Base-by-base conservation (phyloP, 495 filamentous ascomycete genomes). In the Neurospora africana region DNA sequence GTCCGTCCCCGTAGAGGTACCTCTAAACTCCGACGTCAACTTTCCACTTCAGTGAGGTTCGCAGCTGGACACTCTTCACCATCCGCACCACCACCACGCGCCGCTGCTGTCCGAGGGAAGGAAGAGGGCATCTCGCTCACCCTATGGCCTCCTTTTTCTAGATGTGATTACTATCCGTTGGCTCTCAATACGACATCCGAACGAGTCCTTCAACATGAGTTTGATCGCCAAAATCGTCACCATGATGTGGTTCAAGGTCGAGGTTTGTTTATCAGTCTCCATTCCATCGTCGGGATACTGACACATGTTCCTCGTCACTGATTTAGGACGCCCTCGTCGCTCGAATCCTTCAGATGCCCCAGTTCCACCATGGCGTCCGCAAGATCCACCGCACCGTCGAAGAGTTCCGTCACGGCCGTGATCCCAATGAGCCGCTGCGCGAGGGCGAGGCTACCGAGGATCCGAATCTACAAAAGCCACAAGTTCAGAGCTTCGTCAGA, bases 341-440 rank as follows among this genome's bases (percentile, higher is more conserved):
- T 19, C 11, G 15, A 4, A 15, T 84, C 69, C 78, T 84, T 38
- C 79, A 76, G 38, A 79, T 76, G 37, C 79, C 78, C 2, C 19
- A 69, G 7, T 85, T 84, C 72, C 83, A 83, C 47, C 79, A 77
- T 65, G 80, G 79, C 37, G 83, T 85, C 33, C 79, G 76, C 40
- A 74, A 78, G 5, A 80, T 85, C 38, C 82, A 85, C 38, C 76
- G 76, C 11, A 77, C 74, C 8, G 77, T 85, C 30, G 72, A 84
- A 39, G 79, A 84, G 41, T 43, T 76, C n/a, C 76, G 79, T 44
- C 68, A 83, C 68, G 83, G 81, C 9, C 80, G 82, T 6, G 74
- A 83, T 69, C 82, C 82, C 11, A 77, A 73, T 72, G 83, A 84
- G 37, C 82, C 83, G 36, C 47, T 85, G 11, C 74, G 79, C 15